These are phyloP conservation scores for Eustoma russellianum DNA, from an alignment of 257 asterid species.

Conservation along the genomic window DNA sequence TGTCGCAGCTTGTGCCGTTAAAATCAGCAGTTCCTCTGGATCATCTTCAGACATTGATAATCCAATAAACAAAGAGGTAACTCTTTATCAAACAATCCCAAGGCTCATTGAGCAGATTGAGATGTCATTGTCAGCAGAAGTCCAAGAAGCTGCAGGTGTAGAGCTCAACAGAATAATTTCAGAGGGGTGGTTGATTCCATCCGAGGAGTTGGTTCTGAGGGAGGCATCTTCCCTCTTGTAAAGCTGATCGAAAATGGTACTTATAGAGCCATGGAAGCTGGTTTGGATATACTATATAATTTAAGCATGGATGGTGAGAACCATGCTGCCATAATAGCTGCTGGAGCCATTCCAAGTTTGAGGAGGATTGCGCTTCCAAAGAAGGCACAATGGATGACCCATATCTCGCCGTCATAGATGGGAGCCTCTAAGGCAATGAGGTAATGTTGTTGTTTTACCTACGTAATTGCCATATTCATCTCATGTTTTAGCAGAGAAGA, in stretches of 20 bases:
- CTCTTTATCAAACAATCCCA: constrained; percentile 67
- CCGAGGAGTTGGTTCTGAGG: constrained; percentile 42
- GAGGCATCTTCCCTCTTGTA: constrained; percentile 66
- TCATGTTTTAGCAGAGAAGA: too few relatives aligned
- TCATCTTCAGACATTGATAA: constrained; percentile 24
- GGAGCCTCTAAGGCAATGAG: too few relatives aligned
- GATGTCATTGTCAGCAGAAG: constrained; percentile 35
- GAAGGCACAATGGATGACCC: constrained; percentile 50
- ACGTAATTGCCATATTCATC: constrained; percentile 15
- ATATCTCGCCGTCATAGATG: too few relatives aligned
- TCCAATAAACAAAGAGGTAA: constrained; percentile 49
- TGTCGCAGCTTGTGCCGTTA: constrained; percentile 78
- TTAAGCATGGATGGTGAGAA: constrained; percentile 75
- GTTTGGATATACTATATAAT: constrained; percentile 52
- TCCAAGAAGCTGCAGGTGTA: constrained; percentile 54
- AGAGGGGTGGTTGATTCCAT: constrained; percentile 57
- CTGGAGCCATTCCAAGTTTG: constrained; percentile 67
- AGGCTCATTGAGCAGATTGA: constrained; percentile 55
- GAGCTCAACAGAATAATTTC: constrained; percentile 66
- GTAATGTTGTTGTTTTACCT: too few relatives aligned
- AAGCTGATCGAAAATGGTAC: constrained; percentile 48
- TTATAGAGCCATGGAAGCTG: constrained; percentile 50
- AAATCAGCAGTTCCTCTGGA: constrained; percentile 38
- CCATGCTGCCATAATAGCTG: constrained; percentile 61
- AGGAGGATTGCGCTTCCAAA: constrained; percentile 52